Evolutionary conservation across 345 rosid species (phyloP).

Genomic region (Heritiera littoralis): DNA sequence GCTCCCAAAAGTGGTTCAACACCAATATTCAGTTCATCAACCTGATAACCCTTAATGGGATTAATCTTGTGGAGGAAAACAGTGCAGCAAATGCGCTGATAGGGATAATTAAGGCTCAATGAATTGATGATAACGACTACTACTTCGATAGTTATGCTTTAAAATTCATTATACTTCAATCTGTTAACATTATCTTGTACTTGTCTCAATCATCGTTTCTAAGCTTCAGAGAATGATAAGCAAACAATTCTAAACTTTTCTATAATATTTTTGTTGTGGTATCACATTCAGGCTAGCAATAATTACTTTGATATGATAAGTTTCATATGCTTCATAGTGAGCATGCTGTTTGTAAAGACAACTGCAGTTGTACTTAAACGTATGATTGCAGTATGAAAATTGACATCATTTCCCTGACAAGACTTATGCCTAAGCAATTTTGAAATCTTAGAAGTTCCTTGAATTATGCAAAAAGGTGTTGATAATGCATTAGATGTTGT

Average conservation of each 20-base stretch:
- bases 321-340: neutral
- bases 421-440: neutral
- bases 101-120: neutral
- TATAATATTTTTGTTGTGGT: neutral
- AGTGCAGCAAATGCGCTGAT: neutral
- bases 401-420: neutral
- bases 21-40: neutral
- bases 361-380: neutral
- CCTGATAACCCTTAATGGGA: neutral
- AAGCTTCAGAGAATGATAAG: neutral
- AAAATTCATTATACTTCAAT: neutral
- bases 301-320: neutral
- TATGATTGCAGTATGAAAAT: neutral
- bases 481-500: no score
- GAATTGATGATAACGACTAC: neutral
- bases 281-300: neutral
- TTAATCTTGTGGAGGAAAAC: neutral
- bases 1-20: conserved; percentile 50
- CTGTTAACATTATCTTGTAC: no score
- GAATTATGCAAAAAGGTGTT: neutral
- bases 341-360: no score
- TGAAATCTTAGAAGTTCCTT: neutral
- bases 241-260: neutral
- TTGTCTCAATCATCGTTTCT: neutral
- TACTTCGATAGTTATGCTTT: neutral